Conservation (phyloP, 169 alveolate species). For the Eimeria sp. region DNA sequence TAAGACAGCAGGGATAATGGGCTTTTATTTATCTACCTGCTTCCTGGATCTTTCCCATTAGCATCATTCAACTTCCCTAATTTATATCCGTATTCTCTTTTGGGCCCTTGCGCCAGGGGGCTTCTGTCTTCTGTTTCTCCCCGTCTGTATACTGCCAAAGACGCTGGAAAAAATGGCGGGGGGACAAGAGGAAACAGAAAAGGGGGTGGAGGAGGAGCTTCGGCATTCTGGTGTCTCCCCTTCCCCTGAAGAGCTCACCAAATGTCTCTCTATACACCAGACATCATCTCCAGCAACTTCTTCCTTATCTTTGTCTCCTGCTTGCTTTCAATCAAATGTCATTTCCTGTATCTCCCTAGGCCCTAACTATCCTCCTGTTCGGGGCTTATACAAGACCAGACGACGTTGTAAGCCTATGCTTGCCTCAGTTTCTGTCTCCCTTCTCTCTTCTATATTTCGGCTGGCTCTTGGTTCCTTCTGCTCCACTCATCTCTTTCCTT, state of each 20-base stretch:
- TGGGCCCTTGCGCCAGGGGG: too few species aligned
- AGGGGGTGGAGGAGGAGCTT: neutral
- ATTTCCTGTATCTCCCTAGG: neutral
- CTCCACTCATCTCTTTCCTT: neutral
- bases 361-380: neutral
- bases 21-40: neutral
- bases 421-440: neutral
- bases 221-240: neutral
- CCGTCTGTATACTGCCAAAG: neutral
- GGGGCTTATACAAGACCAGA: too few species aligned
- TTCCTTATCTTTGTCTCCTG: neutral
- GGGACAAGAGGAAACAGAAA: neutral
- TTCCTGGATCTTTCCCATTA: neutral
- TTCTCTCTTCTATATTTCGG: neutral
- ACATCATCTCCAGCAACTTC: neutral
- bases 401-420: too few species aligned
- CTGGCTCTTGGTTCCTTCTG: neutral
- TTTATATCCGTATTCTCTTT: neutral
- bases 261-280: neutral
- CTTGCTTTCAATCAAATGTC: neutral
- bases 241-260: neutral
- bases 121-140: neutral
- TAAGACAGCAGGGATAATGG: neutral
- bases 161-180: neutral
- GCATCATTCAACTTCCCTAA: neutral